A percentile compares a stretch with the other conserved stretches of the same genome.
phyloP scores from a whole-genome alignment of 78 protist genomes.

The Dictyostelium citrinum region DNA sequence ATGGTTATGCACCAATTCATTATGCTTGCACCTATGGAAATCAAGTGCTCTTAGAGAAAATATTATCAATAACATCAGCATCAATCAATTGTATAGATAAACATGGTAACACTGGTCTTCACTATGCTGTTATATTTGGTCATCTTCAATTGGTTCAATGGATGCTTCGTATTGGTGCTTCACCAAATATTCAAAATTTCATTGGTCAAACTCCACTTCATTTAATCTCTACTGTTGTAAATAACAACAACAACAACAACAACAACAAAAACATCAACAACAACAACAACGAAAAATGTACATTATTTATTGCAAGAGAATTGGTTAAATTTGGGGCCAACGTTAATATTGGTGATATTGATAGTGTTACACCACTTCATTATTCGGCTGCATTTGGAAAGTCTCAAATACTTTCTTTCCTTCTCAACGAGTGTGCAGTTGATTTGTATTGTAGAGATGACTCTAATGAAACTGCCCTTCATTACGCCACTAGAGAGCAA shows the following conservation, averaged over 20 bases:
- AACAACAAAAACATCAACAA: background rate
- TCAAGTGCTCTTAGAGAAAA: background rate
- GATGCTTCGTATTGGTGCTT: background rate
- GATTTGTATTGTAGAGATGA: background rate
- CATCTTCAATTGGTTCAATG: background rate
- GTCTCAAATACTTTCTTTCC: background rate
- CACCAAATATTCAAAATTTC: constrained; percentile 12
- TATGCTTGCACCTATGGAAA: background rate
- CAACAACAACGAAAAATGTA: background rate
- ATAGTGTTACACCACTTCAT: constrained; percentile 8
- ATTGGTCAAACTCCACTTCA: constrained; percentile 51
- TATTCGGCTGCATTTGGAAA: background rate
- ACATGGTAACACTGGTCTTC: constrained; percentile 67
- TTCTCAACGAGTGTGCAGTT: background rate
- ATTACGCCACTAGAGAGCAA: background rate
- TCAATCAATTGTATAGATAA: constrained; percentile 15
- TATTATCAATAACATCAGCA: background rate
- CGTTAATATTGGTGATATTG: background rate
- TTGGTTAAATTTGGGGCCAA: constrained; percentile 27
- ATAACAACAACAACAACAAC: background rate
- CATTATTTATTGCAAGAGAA: background rate
- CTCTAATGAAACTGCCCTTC: background rate
- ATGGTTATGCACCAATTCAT: background rate
- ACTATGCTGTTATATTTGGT: constrained; percentile 45
- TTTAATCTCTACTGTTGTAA: background rate